phyloP scores from a whole-genome alignment of 108 stramenopile genomes.

The Nannochloropsis granulata region DNA sequence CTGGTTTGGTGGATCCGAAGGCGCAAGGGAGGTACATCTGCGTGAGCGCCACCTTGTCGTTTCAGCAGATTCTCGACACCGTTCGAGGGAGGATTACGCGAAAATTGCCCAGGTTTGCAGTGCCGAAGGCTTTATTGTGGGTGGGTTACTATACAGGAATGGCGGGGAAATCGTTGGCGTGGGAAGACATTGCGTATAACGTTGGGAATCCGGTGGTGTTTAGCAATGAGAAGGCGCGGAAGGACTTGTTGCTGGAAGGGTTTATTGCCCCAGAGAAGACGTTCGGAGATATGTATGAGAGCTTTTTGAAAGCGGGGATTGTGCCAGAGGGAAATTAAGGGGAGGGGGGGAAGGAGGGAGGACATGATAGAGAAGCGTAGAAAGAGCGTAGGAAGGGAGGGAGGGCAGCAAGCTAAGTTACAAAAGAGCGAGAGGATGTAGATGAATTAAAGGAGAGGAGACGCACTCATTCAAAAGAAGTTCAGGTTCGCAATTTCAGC shows the following conservation, averaged over 20 bases:
- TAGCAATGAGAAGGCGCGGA: background rate
- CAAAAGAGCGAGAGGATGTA: no score
- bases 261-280: background rate
- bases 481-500: no score
- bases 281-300: background rate
- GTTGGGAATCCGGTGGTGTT: background rate
- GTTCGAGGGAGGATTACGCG: background rate
- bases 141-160: background rate
- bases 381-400: no score
- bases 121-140: background rate
- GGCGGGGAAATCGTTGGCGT: background rate
- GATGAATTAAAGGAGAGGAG: no score
- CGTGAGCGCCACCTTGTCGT: background rate
- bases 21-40: constrained; percentile 1
- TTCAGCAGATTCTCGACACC: background rate
- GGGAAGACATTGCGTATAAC: background rate
- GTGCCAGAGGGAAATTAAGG: background rate
- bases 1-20: background rate
- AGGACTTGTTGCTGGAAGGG: background rate
- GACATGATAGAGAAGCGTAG: no score
- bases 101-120: background rate
- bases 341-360: no score
- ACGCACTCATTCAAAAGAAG: no score
- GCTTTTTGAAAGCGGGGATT: background rate
- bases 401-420: no score